A percentile compares a stretch with the other conserved stretches of the same genome.
Conservation (phyloP, 1,284 basidiomycete species). For the Marasmius fiardii region DNA sequence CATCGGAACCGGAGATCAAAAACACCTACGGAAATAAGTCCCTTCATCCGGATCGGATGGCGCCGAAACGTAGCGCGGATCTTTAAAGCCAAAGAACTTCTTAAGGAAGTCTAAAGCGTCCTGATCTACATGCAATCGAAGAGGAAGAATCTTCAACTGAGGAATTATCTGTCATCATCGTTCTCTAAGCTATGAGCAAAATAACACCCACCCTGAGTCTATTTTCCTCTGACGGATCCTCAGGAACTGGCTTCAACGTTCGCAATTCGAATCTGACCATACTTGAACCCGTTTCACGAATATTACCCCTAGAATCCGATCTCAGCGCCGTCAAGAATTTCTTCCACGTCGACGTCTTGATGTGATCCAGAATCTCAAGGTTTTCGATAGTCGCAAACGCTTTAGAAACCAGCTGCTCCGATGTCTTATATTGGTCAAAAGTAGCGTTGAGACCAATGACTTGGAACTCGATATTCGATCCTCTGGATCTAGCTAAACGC, state of each 20-base stretch:
- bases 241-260: conserved; percentile 68
- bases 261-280: conserved; percentile 90
- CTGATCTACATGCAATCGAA: conserved; percentile 94
- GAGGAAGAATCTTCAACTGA: conserved; percentile 84
- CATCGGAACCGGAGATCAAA: background rate
- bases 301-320: conserved; percentile 78
- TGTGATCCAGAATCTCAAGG: conserved; percentile 92
- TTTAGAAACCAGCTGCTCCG: conserved; percentile 59
- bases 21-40: conserved; percentile 72
- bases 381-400: conserved; percentile 65
- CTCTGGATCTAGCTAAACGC: conserved; percentile 73
- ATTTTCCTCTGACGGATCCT: conserved; percentile 71
- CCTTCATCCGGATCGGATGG: conserved; percentile 33
- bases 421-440: conserved; percentile 60
- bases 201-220: conserved; percentile 66
- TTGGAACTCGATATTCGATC: conserved; percentile 83
- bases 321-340: conserved; percentile 90
- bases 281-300: conserved; percentile 85
- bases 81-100: conserved; percentile 90
- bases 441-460: conserved; percentile 66
- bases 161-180: background rate
- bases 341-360: conserved; percentile 98
- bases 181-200: background rate
- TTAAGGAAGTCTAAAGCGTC: conserved; percentile 98
- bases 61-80: conserved; percentile 44